Evolutionary conservation across 1,284 basidiomycete species (phyloP), one percentile per base, ranked within the genome.

Genomic region (Tilletia caries): DNA sequence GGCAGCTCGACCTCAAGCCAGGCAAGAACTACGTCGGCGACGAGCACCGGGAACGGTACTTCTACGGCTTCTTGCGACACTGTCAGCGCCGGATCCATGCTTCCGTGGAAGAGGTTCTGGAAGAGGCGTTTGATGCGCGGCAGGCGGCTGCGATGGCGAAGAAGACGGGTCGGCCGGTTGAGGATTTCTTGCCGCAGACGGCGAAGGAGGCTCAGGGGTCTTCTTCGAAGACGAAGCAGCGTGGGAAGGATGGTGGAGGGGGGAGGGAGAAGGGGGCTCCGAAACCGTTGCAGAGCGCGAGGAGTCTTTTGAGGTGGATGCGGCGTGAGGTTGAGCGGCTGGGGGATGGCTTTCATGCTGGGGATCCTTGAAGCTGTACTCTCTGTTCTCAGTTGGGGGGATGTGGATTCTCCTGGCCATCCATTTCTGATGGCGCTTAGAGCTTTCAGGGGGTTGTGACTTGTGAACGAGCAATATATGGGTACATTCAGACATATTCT

Each of bases 1-100:
- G 34, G 58, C 29, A 23, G 29, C 58, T 29, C 18, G 13, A 33
- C 5, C 4, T 23, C 3, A 37, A 34, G 32, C 27, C 18, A 2
- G 58, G 33, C 32, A 37, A 33, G n/a, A 37, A 29, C 20, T 62
- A 62, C 32, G 29, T 18, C 58, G 58, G 58, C 58, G 32, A 62
- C 13, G 58, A 62, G 32, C 58, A 62, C 5, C 58, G 58, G 8
- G 58, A 62, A 37, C 58, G 58, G 33, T 62, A 37, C 58, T 62
- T 33, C 15, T 62, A 62, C 58, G 12, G 10, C 32, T 62, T 34
- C 58, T 29, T 62, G 15, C 8, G 29, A 20, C 29, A 62, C 13
- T 13, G 8, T 20, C 58, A 62, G 20, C 58, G 58, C 15, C 58
- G 58, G 5, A 33, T 62, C 32, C 29, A 62, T 4, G 15, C 29